Evolutionary conservation across 495 filamentous ascomycete genomes (phyloP), one percentile per base, ranked within the genome.

Genomic region (Tuber aestivum): DNA sequence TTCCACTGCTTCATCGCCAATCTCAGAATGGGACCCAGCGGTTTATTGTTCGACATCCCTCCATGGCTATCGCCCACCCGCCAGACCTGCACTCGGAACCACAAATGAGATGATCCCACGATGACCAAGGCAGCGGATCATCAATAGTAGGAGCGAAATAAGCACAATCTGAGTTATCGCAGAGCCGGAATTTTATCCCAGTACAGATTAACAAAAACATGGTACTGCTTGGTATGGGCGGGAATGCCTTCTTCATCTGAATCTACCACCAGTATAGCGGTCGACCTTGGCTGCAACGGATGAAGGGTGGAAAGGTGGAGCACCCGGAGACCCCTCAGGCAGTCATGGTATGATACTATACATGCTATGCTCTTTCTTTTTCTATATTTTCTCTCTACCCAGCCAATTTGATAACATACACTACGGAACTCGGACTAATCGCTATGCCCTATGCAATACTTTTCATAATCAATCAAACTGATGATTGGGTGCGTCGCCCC

Each of bases 1-100:
- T 92, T 98, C 82, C 94, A 98, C 83, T 94, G 95, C 85, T 97
- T 98, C 84, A 92, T 97, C 80, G 91, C 94, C 83, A 97, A 98
- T 86, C 89, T 90, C 75, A 90, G 88, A 21, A 76, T 87, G 23
- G 92, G 94, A 0, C 92, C 92, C 38, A 89, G 90, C 75, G 88
- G 88, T n/a, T n/a, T n/a, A 3, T 87, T 88, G 2, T 98, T 98
- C 84, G 88, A 93, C 79, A 97, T 94, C 83, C 90, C 91, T 12
- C 82, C 48, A 81, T 89, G 73, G 85, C 77, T 70, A 16, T 81
- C 80, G 41, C 75, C 75, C n/a, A n/a, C n/a, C n/a, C n/a, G n/a
- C n/a, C n/a, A n/a, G n/a, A n/a, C n/a, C n/a, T n/a, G n/a, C n/a
- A 7, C 44, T 21, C 76, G 73, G 14, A 77, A 77, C 41, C 70